Evolutionary conservation across 495 filamentous ascomycete genomes (phyloP).

Genomic region (Baudoinia panamericana): DNA sequence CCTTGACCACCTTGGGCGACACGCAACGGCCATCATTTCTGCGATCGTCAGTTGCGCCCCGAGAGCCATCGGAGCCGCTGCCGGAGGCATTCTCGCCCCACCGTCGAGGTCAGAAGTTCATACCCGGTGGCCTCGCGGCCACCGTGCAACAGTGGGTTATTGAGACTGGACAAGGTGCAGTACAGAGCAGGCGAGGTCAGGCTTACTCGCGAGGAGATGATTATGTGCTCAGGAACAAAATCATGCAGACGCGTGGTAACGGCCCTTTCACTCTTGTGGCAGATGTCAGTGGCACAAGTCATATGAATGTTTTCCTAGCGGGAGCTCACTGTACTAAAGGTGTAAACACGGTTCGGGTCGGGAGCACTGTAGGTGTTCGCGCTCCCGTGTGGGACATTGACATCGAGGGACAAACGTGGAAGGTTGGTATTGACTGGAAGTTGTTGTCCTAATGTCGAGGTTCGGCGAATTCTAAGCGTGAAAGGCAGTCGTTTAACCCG

Average conservation of each 20-base stretch:
- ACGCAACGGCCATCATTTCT: constrained; percentile 10
- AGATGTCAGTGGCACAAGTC: background rate
- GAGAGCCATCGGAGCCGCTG: constrained; percentile 15
- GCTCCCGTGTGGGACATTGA: constrained; percentile 26
- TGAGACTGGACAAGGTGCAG: constrained; percentile 24
- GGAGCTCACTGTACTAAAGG: background rate
- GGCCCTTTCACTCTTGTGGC: constrained; percentile 1
- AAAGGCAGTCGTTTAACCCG: too few relatives aligned
- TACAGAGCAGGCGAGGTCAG: constrained; percentile 11
- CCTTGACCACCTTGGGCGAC: too few relatives aligned
- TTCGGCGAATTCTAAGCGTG: too few relatives aligned
- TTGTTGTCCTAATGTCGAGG: too few relatives aligned
- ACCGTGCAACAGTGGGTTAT: constrained; percentile 29
- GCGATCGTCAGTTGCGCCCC: constrained; percentile 4
- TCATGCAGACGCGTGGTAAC: constrained; percentile 6
- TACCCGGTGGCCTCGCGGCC: constrained; percentile 29
- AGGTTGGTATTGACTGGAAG: constrained; percentile 28
- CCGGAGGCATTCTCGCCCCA: constrained; percentile 31
- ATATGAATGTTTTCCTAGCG: constrained; percentile 11
- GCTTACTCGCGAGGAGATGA: constrained; percentile 12
- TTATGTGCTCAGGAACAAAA: constrained; percentile 11
- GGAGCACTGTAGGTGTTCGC: constrained; percentile 21
- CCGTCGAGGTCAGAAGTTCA: constrained; percentile 28
- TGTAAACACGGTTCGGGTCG: constrained; percentile 11
- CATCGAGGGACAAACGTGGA: constrained; percentile 20